A percentile compares a stretch with the other conserved stretches of the same genome.
Conservation (phyloP, 139 green algal genomes). For the Monoraphidium neglectum region DNA sequence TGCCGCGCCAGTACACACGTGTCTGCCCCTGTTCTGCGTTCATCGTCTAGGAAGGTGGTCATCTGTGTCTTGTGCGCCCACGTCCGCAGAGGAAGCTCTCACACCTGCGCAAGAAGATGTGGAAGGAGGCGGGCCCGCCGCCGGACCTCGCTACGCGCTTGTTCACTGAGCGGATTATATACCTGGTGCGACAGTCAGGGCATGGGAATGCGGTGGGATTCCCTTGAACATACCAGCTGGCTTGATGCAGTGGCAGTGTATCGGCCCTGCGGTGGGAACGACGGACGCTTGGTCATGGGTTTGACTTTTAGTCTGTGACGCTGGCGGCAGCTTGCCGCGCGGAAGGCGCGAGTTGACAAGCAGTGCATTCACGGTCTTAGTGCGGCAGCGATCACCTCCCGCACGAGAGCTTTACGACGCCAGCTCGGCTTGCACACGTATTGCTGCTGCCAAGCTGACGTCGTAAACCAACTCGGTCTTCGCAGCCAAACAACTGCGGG, state of each 20-base stretch:
- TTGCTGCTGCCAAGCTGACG: not conserved
- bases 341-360: too few relatives aligned
- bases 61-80: not conserved
- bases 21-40: not conserved
- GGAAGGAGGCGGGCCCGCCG: constrained; percentile 70
- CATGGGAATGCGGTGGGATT: not conserved
- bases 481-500: not conserved
- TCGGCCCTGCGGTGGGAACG: too few relatives aligned
- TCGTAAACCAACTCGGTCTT: not conserved
- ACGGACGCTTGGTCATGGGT: too few relatives aligned
- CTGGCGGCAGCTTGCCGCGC: too few relatives aligned
- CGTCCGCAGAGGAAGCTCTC: constrained; percentile 47
- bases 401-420: too few relatives aligned
- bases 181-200: constrained; percentile 73
- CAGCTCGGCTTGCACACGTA: too few relatives aligned
- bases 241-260: too few relatives aligned
- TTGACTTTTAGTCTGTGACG: too few relatives aligned
- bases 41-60: not conserved
- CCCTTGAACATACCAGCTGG: not conserved
- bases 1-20: not conserved
- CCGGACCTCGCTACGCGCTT: constrained; percentile 97
- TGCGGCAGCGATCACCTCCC: too few relatives aligned
- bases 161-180: constrained; percentile 99
- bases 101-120: constrained; percentile 56
- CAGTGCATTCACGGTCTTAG: too few relatives aligned